A percentile compares a stretch with the other conserved stretches of the same genome.
These are phyloP conservation scores for Penicillium salamii DNA, from an alignment of 495 filamentous ascomycete genomes.

Conservation along the genomic window DNA sequence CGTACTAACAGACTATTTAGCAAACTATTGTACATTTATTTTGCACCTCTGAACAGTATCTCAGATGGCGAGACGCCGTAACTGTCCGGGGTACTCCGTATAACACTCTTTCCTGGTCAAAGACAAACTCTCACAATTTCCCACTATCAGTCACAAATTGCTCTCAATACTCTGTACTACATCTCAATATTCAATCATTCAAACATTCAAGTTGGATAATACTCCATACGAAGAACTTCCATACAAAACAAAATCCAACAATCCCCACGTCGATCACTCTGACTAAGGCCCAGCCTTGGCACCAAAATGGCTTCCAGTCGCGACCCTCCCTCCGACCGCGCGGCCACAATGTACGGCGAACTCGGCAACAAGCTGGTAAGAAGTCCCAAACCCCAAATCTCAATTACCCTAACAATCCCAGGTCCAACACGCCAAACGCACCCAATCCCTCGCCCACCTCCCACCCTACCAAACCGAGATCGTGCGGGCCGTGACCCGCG, in stretches of 20 bases:
- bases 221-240: too few species aligned
- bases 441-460: slow-evolving; percentile 80
- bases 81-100: too few species aligned
- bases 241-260: neutral
- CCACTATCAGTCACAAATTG: too few species aligned
- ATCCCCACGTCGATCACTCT: slow-evolving; percentile 15
- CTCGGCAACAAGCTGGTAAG: slow-evolving; percentile 78
- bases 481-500: slow-evolving; percentile 79
- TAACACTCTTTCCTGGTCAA: too few species aligned
- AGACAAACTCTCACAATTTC: too few species aligned
- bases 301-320: slow-evolving; percentile 21
- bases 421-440: slow-evolving; percentile 97
- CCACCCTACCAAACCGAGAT: slow-evolving; percentile 93
- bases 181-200: too few species aligned
- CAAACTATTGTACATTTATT: too few species aligned
- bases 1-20: too few species aligned
- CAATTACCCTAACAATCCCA: slow-evolving; percentile 27
- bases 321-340: slow-evolving; percentile 22
- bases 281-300: slow-evolving; percentile 28
- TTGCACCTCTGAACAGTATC: too few species aligned
- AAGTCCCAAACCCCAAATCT: neutral
- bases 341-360: slow-evolving; percentile 80
- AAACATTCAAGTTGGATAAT: too few species aligned
- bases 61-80: too few species aligned
- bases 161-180: too few species aligned